Evolutionary conservation across 495 filamentous ascomycete genomes (phyloP).

Genomic region (Lasiosphaeriaceae sp.): DNA sequence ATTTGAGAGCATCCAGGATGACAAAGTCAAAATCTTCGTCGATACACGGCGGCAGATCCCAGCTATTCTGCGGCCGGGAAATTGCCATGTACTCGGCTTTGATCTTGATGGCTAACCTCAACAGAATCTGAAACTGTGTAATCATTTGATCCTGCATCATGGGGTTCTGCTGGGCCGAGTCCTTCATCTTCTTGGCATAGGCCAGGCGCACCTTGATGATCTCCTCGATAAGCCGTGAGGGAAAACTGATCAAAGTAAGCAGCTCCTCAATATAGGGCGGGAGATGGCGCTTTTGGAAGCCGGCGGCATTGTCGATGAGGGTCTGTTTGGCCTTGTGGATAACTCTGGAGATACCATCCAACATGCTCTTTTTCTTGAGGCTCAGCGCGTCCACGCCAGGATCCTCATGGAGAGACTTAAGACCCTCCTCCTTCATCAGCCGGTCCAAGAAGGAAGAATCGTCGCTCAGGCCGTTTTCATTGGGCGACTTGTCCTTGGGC

Average conservation of each 20-base stretch:
- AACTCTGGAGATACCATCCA: constrained; percentile 74
- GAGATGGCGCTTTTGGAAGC: constrained; percentile 84
- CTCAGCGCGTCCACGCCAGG: constrained; percentile 34
- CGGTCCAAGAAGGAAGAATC: constrained; percentile 91
- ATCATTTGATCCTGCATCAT: constrained; percentile 98
- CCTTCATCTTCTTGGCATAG: constrained; percentile 92
- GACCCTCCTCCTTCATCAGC: constrained; percentile 95
- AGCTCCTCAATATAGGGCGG: constrained; percentile 97
- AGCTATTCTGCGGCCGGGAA: constrained; percentile 82
- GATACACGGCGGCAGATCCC: constrained; percentile 93
- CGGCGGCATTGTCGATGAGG: constrained; percentile 78
- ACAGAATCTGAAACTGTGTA: constrained; percentile 87
- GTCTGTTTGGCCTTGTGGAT: constrained; percentile 92
- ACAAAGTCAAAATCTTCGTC: constrained; percentile 95
- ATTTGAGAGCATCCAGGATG: constrained; percentile 91
- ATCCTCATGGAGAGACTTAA: constrained; percentile 85
- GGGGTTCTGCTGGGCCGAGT: constrained; percentile 72
- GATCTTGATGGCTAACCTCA: constrained; percentile 85
- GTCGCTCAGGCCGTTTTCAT: constrained; percentile 67
- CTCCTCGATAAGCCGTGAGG: constrained; percentile 90
- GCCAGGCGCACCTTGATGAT: constrained; percentile 91
- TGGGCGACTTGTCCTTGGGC: constrained; percentile 48
- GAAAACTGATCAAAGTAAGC: constrained; percentile 93
- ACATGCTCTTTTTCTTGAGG: constrained; percentile 66
- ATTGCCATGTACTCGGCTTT: constrained; percentile 84